Conservation (phyloP, 352 stramenopile species). For the Globisporangium radiosum region DNA sequence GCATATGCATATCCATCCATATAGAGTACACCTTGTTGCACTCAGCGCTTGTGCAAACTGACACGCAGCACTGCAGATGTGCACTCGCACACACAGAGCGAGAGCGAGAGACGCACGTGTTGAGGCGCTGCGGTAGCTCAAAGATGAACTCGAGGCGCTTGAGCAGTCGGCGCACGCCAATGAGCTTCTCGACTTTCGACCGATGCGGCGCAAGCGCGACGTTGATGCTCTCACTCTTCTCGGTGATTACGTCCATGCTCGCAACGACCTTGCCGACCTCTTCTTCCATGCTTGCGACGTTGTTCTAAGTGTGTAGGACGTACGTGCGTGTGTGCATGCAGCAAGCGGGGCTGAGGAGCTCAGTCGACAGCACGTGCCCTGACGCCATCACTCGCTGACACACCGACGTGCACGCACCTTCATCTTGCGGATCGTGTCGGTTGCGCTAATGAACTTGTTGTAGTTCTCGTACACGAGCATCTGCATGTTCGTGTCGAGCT, state of each 20-base stretch:
- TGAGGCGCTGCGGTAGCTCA: conserved; percentile 90
- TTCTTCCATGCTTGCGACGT: conserved; percentile 89
- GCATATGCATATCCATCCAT: neutral
- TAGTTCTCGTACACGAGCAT: conserved; percentile 99
- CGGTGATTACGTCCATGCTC: conserved; percentile 87
- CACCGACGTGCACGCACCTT: conserved; percentile 32
- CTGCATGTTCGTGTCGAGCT: conserved; percentile 98
- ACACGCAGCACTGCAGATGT: too few relatives aligned
- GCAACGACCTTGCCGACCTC: conserved; percentile 82
- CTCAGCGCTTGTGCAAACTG: neutral
- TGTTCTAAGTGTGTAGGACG: conserved; percentile 35
- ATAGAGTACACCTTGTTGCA: neutral
- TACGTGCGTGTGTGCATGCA: neutral
- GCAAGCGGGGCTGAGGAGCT: neutral
- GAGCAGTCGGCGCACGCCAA: conserved; percentile 93
- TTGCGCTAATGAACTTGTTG: conserved; percentile 99
- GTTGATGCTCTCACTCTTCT: conserved; percentile 86
- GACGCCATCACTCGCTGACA: neutral
- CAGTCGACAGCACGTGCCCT: too few relatives aligned
- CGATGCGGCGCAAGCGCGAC: conserved; percentile 73
- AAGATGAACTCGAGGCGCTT: conserved; percentile 97
- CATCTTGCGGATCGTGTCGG: conserved; percentile 97
- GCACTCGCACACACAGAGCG: neutral
- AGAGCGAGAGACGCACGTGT: conserved; percentile 24
- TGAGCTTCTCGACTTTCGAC: conserved; percentile 95